Conservation (phyloP, 129 eudicot genomes). For the Helichrysum umbraculigerum region DNA sequence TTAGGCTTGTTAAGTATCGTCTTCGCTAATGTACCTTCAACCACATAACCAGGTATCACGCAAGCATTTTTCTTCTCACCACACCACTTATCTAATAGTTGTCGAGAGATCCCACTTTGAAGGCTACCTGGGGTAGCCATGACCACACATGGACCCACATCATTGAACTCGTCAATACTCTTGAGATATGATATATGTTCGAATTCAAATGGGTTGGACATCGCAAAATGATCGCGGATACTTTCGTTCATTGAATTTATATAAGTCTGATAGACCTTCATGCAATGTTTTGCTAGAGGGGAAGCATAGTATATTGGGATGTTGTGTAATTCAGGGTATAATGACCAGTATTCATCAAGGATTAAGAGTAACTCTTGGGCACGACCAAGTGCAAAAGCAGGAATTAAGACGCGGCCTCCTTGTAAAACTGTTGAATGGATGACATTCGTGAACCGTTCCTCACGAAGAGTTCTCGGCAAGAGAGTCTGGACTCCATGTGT, state of each 20-base stretch:
- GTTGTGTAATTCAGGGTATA: conserved; percentile 79
- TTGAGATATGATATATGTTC: conserved; percentile 85
- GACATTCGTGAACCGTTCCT: conserved; percentile 91
- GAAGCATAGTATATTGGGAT: conserved; percentile 94
- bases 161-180: conserved; percentile 75
- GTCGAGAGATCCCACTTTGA: conserved; percentile 91
- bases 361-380: conserved; percentile 91
- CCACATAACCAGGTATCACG: conserved; percentile 84
- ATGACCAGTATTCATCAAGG: conserved; percentile 94
- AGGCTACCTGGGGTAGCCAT: conserved; percentile 98
- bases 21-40: conserved; percentile 88
- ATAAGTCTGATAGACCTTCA: conserved; percentile 95
- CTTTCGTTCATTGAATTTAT: conserved; percentile 92
- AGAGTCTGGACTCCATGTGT: conserved; percentile 95
- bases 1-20: conserved; percentile 88
- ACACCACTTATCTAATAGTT: conserved; percentile 94
- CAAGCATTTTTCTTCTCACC: conserved; percentile 87
- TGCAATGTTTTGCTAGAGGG: conserved; percentile 93
- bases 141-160: conserved; percentile 88
- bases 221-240: conserved; percentile 77
- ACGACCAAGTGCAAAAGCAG: conserved; percentile 97
- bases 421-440: conserved; percentile 76
- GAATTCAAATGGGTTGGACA: conserved; percentile 81
- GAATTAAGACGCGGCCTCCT: conserved; percentile 96
- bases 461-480: conserved; percentile 75